Evolutionary conservation across 179 eudicot species (phyloP), one percentile per base, ranked within the genome.

Genomic region (Beta macrorhiza): DNA sequence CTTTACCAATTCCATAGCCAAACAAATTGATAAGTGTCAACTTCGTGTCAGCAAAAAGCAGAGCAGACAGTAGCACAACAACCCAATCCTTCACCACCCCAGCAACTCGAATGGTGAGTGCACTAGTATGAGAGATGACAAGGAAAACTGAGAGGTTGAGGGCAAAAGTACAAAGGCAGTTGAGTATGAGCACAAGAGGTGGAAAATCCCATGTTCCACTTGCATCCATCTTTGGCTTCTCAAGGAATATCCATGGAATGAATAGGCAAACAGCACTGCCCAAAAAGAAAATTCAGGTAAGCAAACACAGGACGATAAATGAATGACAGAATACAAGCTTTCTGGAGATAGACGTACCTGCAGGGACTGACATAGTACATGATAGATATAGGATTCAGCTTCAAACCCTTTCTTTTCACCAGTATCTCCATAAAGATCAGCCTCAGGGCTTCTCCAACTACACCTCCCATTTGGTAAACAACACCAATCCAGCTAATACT

Each of bases 41-140:
- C 86, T 92, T 91, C 52, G 98, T 91, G 84, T 96, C 99, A 12
- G 99, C 99, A 86, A 95, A 95, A 37, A 95, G 87, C 75, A 95
- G 91, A 59, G 99, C 98, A 64, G 99, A 95, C 37, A 95, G 78
- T 53, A 95, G 85, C 81, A 95, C 99, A 70, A 95, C 99, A 85
- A 92, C 95, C 99, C 99, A 95, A 89, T 96, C 99, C 90, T 96
- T 96, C 82, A 96, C 99, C 72, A 96, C 99, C 47, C 99, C 99
- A 82, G 99, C 99, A 76, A 96, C 99, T 44, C 99, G 98, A 81
- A 96, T 92, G 53, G 99, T 96, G 81, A 96, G 86, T 22, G 99
- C 99, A 87, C 99, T 96, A 51, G 99, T 96, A 85, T 96, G 96
- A 7, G 95, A 86, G 78, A 96, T 96, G 81, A 96, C 98, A 68